These are phyloP conservation scores for Pseudonitzschia multiseries DNA, from an alignment of 108 stramenopile genomes.

Conservation along the genomic window DNA sequence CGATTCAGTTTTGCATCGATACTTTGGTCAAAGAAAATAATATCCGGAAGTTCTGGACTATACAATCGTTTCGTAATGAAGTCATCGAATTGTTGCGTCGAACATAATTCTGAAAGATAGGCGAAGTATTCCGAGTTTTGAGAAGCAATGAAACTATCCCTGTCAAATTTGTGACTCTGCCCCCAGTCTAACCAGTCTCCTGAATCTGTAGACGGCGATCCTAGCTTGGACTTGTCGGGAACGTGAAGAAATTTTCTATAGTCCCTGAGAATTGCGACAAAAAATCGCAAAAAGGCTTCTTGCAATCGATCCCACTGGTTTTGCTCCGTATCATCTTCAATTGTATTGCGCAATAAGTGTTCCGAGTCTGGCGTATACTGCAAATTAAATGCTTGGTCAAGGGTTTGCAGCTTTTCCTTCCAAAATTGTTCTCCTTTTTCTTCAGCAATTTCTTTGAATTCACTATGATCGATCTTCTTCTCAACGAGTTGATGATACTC, in stretches of 20 bases:
- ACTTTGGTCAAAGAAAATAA: constrained; percentile 88
- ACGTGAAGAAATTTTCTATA: constrained; percentile 70
- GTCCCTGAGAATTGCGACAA: constrained; percentile 79
- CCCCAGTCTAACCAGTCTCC: constrained; percentile 37
- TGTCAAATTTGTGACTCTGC: constrained; percentile 42
- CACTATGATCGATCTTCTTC: constrained; percentile 8
- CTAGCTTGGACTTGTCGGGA: constrained; percentile 25
- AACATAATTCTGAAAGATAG: constrained; percentile 67
- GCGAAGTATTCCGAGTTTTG: constrained; percentile 67
- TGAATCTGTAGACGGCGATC: background rate
- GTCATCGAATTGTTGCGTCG: constrained; percentile 87
- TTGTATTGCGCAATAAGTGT: constrained; percentile 28
- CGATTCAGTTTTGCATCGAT: constrained; percentile 87
- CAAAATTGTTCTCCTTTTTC: constrained; percentile 52
- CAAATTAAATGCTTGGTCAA: constrained; percentile 82
- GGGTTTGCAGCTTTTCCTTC: constrained; percentile 65
- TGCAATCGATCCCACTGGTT: constrained; percentile 86
- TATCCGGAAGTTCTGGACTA: constrained; percentile 75
- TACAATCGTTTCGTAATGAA: constrained; percentile 85
- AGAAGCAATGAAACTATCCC: constrained; percentile 56
- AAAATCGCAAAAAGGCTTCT: constrained; percentile 88
- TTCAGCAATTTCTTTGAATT: constrained; percentile 19
- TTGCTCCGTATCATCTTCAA: constrained; percentile 40
- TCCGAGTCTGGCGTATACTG: constrained; percentile 69
- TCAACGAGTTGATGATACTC: constrained; percentile 30